Base-by-base conservation (phyloP, 2,329 filamentous ascomycete species). In the Ilyonectria robusta region DNA sequence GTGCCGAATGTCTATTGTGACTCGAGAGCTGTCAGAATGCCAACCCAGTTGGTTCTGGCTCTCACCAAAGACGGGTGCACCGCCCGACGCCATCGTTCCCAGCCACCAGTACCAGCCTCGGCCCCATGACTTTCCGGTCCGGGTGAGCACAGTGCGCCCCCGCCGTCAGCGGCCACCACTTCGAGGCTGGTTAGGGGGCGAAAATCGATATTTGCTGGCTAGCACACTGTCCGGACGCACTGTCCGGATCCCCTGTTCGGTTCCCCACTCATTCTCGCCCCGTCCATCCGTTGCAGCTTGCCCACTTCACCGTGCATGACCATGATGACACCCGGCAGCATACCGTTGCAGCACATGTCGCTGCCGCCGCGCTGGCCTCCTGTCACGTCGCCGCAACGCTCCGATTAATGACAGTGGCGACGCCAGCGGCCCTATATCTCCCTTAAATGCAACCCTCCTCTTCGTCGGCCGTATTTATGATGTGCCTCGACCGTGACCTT, bases 261-360 rank as follows among this genome's bases (percentile, higher is more conserved):
- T 54, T 44, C 37, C 48, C 47, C 61, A 53, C 35, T 37, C 55
- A 58, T 51, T 40, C 44, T 47, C 29, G 7, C 29, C 33, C 37
- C 46, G 21, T 40, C 64, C 59, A 58, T 51, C 51, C 59, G 50
- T 62, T 54, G 62, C 63, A 65, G 66, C 58, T 65, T 63, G 68
- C 71, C 72, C 73, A 75, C 70, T 69, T 75, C 73, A 75, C 69
- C 70, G 65, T 72, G 73, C 73, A 75, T 63, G 59, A 59, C 23
- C 54, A 68, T 65, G 65, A 68, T 68, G 65, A 68, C 65, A 65
- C 51, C 62, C 58, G 53, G 65, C 65, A 68, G 63, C 68, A 62
- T 50, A 76, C 73, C 66, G 74, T 74, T 74, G 69, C 72, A 76
- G 62, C 55, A 67, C 65, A 70, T 70, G 65, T 70, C 63, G 59